These are phyloP conservation scores for Copromyces sp. DNA, from an alignment of 495 filamentous ascomycete species.

Conservation along the genomic window DNA sequence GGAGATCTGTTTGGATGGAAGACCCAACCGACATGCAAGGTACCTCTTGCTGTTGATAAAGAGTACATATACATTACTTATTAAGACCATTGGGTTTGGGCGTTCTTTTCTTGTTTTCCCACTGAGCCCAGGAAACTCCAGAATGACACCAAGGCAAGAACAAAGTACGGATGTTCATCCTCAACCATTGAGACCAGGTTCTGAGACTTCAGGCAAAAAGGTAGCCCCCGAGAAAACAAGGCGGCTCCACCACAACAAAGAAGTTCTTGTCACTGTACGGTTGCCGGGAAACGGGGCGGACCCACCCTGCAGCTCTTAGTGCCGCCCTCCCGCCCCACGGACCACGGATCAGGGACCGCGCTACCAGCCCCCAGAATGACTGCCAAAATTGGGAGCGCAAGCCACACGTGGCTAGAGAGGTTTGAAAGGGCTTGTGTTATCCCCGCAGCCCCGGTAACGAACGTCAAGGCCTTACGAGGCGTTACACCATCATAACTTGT, in stretches of 20 bases:
- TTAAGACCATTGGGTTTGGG: background rate
- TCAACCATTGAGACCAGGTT: background rate
- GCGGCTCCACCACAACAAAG: background rate
- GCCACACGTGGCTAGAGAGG: background rate
- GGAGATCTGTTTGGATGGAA: background rate
- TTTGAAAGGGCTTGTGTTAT: background rate
- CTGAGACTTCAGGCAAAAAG: background rate
- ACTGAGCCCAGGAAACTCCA: background rate
- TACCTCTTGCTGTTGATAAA: background rate
- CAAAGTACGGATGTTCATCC: background rate
- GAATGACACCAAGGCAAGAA: too few relatives aligned
- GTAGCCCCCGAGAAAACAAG: background rate
- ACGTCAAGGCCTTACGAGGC: background rate
- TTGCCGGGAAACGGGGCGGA: background rate
- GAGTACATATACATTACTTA: background rate
- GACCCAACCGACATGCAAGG: background rate
- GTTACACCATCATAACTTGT: background rate
- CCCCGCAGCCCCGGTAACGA: background rate
- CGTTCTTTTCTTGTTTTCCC: background rate
- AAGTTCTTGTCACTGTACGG: background rate
- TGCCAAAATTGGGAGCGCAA: background rate
- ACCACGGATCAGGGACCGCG: background rate
- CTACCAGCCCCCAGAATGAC: background rate
- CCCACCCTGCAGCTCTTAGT: background rate
- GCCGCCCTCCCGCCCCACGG: background rate